Evolutionary conservation across 2,329 filamentous ascomycete genomes (phyloP).

Genomic region (Aspergillus aculeatinus): DNA sequence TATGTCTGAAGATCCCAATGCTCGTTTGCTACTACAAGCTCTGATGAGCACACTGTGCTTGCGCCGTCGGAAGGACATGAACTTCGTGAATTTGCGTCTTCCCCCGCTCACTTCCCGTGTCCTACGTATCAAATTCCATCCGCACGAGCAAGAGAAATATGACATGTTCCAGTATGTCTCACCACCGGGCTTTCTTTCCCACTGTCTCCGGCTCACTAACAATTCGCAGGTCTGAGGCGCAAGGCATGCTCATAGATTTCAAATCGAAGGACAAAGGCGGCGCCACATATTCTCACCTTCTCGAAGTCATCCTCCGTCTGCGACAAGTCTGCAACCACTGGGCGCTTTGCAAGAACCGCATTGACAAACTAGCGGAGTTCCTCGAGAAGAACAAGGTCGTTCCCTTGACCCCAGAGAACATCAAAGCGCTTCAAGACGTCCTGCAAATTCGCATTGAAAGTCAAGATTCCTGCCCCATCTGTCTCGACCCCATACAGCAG

Average conservation of each 20-base stretch:
- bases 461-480: conserved; percentile 80
- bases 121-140: conserved; percentile 69
- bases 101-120: conserved; percentile 76
- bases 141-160: conserved; percentile 75
- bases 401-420: conserved; percentile 69
- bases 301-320: conserved; percentile 79
- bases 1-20: conserved; percentile 55
- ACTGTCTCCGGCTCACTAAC: conserved; percentile 13
- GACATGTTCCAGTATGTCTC: conserved; percentile 64
- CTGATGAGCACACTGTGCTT: conserved; percentile 80
- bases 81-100: conserved; percentile 76
- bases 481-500: conserved; percentile 67
- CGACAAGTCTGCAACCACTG: conserved; percentile 88
- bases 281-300: conserved; percentile 68
- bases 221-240: conserved; percentile 63
- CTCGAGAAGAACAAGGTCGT: conserved; percentile 69
- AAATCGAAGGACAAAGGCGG: conserved; percentile 48
- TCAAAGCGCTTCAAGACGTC: conserved; percentile 69
- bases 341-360: conserved; percentile 73
- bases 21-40: conserved; percentile 66
- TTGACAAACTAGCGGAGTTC: conserved; percentile 69
- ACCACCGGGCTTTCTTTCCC: neutral
- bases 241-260: conserved; percentile 66
- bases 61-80: conserved; percentile 82
- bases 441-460: conserved; percentile 74